Evolutionary conservation across 805 yeast genomes (phyloP).

Genomic region (Candida patagonica): DNA sequence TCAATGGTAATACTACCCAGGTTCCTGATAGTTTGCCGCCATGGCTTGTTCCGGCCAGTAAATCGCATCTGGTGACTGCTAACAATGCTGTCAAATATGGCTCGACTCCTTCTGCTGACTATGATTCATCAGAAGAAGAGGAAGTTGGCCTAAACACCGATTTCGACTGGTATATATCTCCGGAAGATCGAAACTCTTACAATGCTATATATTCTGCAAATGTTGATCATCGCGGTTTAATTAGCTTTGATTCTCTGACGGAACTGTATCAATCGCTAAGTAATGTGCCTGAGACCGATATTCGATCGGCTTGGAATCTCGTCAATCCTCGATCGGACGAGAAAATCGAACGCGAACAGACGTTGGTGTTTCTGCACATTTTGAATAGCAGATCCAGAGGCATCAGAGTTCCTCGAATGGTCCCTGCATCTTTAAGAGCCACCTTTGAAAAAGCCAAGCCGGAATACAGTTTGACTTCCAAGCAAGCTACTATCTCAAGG

Average conservation of each 20-base stretch:
- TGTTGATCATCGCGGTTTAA: slow-evolving; percentile 70
- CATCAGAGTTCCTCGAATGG: slow-evolving; percentile 79
- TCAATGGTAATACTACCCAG: slow-evolving; percentile 54
- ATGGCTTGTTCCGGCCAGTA: slow-evolving; percentile 89
- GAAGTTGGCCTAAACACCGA: slow-evolving; percentile 56
- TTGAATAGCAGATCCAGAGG: slow-evolving; percentile 83
- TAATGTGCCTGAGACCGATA: slow-evolving; percentile 74
- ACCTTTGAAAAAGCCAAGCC: slow-evolving; percentile 83
- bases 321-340: slow-evolving; percentile 84
- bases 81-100: slow-evolving; percentile 44
- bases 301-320: slow-evolving; percentile 87
- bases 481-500: slow-evolving; percentile 36
- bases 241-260: slow-evolving; percentile 60
- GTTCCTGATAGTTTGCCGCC: slow-evolving; percentile 73
- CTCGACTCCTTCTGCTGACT: background rate
- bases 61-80: slow-evolving; percentile 78
- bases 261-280: slow-evolving; percentile 59
- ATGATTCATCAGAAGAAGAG: slow-evolving; percentile 41
- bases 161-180: slow-evolving; percentile 96
- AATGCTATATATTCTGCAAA: slow-evolving; percentile 68
- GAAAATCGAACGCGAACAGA: slow-evolving; percentile 90
- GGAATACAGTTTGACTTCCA: slow-evolving; percentile 42
- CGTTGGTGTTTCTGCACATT: slow-evolving; percentile 80
- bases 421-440: slow-evolving; percentile 88
- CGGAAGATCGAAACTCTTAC: slow-evolving; percentile 70